A percentile compares a stretch with the other conserved stretches of the same genome.
Evolutionary conservation across 768 basidiomycete species (phyloP).

Genomic region (Auriculariales sp.): DNA sequence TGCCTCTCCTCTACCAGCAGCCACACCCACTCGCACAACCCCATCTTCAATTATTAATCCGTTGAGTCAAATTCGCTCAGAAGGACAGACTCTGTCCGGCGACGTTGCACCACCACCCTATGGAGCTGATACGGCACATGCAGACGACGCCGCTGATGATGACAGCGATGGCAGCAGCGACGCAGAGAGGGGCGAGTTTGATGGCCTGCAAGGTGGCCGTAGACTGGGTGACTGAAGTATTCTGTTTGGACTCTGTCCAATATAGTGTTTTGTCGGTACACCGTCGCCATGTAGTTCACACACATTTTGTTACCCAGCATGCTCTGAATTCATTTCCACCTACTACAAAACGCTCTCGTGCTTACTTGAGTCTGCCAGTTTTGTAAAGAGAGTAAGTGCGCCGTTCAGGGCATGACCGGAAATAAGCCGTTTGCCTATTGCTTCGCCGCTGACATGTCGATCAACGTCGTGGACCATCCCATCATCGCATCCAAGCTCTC

Average conservation of each 20-base stretch:
- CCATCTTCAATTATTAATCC: not conserved
- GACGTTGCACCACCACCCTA: not conserved
- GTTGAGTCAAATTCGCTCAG: not conserved
- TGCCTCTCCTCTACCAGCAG: slow-evolving; percentile 3
- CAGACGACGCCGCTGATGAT: slow-evolving; percentile 1
- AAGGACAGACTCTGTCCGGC: not conserved
- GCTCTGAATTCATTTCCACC: no score
- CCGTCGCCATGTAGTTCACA: no score
- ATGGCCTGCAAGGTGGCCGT: not conserved
- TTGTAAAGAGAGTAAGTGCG: no score
- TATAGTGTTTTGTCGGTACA: no score
- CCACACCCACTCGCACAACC: not conserved
- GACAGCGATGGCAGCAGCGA: not conserved
- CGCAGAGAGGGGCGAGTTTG: slow-evolving; percentile 7
- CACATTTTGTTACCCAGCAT: no score
- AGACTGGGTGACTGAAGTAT: slow-evolving; percentile 3
- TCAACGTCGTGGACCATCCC: slow-evolving; percentile 43
- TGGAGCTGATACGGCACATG: not conserved
- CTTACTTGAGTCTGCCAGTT: no score
- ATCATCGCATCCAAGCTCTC: slow-evolving; percentile 61
- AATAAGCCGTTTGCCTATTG: not conserved
- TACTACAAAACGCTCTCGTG: no score
- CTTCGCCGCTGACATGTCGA: not conserved
- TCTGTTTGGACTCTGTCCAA: no score
- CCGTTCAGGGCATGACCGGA: not conserved